Evolutionary conservation across 176 grass and related monocot species (phyloP).

Genomic region (Melocanna baccifera): DNA sequence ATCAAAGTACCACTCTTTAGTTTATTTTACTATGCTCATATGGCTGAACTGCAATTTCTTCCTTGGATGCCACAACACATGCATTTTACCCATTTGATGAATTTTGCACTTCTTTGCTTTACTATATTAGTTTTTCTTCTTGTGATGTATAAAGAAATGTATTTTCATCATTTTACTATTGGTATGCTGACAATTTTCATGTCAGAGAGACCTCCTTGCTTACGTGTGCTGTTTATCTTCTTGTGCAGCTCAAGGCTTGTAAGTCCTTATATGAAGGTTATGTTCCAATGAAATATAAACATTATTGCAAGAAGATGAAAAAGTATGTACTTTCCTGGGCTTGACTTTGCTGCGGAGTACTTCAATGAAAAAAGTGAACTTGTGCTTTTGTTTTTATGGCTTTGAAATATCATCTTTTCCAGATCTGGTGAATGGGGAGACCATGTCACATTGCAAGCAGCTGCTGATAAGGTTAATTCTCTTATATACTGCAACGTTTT

Average conservation of each 20-base stretch:
- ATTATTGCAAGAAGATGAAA: slow-evolving; percentile 96
- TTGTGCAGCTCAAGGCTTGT: slow-evolving; percentile 83
- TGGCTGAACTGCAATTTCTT: slow-evolving; percentile 5
- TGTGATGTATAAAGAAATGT: background rate
- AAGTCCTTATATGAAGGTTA: slow-evolving; percentile 83
- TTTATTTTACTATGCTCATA: slow-evolving; percentile 2
- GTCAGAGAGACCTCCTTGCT: background rate
- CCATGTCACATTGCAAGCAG: slow-evolving; percentile 92
- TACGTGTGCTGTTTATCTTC: slow-evolving; percentile 27
- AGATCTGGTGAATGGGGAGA: slow-evolving; percentile 98
- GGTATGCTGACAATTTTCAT: background rate
- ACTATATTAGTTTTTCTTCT: background rate
- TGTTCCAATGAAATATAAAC: slow-evolving; percentile 97
- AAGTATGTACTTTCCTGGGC: slow-evolving; percentile 54
- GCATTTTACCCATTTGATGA: background rate
- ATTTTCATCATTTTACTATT: background rate
- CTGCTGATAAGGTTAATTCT: slow-evolving; percentile 79
- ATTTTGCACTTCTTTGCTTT: background rate
- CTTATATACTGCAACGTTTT: background rate
- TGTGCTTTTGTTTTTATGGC: background rate
- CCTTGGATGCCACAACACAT: background rate
- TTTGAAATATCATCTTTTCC: slow-evolving; percentile 6
- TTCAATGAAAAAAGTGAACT: slow-evolving; percentile 7
- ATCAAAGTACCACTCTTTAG: slow-evolving; percentile 7
- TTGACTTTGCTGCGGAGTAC: background rate